Conservation (phyloP, 257 asterid species). For the Petunia axillaris region DNA sequence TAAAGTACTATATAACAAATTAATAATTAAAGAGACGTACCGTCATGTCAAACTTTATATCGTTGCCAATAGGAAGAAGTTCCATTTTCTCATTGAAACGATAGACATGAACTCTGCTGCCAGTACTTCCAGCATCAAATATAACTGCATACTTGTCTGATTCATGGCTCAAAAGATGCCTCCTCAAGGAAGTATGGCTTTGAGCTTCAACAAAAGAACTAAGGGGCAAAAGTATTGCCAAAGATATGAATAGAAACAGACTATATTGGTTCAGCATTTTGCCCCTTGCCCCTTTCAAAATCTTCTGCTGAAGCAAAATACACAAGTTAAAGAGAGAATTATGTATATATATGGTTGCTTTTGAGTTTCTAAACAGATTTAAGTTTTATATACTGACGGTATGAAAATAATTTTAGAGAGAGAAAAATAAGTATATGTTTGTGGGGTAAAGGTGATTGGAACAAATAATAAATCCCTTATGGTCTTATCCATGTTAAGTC, state of each 20-base stretch:
- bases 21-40: constrained; percentile 27
- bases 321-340: background rate
- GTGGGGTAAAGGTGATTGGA: too few relatives aligned
- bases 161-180: constrained; percentile 45
- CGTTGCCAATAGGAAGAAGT: constrained; percentile 70
- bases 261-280: constrained; percentile 18
- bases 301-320: background rate
- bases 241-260: constrained; percentile 42
- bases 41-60: constrained; percentile 58
- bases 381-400: too few relatives aligned
- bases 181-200: constrained; percentile 14
- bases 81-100: constrained; percentile 61
- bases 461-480: too few relatives aligned
- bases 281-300: background rate
- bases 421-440: too few relatives aligned
- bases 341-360: too few relatives aligned
- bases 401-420: too few relatives aligned
- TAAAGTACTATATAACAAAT: too few relatives aligned
- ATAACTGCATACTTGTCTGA: constrained; percentile 67
- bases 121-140: constrained; percentile 85
- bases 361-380: too few relatives aligned
- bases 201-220: constrained; percentile 35
- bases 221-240: constrained; percentile 48
- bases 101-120: constrained; percentile 86
- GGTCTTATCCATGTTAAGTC: too few relatives aligned